These are phyloP conservation scores for Fomitopsis pulvina DNA, from an alignment of 768 basidiomycete species.

Conservation along the genomic window DNA sequence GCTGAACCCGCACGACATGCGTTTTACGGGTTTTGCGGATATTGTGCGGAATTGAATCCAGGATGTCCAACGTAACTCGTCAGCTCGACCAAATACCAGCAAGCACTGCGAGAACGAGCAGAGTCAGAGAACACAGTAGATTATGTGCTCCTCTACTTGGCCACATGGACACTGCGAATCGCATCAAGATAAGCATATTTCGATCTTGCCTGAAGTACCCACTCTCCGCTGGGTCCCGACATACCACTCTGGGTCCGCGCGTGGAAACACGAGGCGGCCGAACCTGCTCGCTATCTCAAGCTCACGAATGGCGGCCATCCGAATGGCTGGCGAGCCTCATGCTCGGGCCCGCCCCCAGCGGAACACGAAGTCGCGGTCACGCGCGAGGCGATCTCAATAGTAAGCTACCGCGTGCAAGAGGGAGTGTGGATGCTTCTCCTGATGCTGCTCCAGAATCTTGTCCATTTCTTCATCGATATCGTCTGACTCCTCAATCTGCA, in stretches of 20 bases:
- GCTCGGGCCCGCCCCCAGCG: no score
- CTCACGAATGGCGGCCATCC: not conserved
- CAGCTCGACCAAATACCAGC: no score
- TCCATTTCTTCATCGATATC: conserved; percentile 94
- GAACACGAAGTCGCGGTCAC: no score
- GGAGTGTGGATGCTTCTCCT: conserved; percentile 88
- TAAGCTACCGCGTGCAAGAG: conserved; percentile 88
- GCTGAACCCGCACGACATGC: no score
- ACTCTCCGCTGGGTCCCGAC: not conserved
- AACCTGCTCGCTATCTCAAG: not conserved
- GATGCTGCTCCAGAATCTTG: conserved; percentile 74
- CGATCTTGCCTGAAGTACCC: no score
- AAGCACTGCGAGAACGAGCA: no score
- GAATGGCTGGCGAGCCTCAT: not conserved
- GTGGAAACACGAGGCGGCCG: not conserved
- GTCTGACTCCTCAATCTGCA: conserved; percentile 74
- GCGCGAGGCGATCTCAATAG: conserved; percentile 44
- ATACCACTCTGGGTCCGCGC: not conserved
- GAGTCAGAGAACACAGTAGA: no score
- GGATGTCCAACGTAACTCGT: no score
- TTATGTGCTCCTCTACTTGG: no score
- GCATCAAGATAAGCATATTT: not conserved
- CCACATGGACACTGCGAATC: no score
- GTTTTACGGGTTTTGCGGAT: no score
- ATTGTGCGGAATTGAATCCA: no score